Evolutionary conservation across 2,329 filamentous ascomycete genomes (phyloP).

Genomic region (Fusarium albidum): DNA sequence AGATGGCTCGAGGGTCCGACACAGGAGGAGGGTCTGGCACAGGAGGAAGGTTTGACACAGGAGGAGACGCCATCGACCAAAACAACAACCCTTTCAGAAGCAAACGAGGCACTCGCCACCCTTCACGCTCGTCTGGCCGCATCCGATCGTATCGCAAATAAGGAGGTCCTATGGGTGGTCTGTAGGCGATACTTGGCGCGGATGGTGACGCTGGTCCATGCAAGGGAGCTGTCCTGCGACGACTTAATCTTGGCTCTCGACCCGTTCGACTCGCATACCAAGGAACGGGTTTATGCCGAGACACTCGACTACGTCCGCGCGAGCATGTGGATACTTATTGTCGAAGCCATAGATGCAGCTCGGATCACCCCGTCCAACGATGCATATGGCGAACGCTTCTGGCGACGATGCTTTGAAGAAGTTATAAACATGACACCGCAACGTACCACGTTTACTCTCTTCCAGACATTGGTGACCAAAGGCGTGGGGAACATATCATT

Average conservation of each 20-base stretch:
- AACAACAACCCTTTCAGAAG: not conserved
- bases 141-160: not conserved
- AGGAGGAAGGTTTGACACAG: slow-evolving; percentile 21
- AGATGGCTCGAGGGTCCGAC: slow-evolving; percentile 38
- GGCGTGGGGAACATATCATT: not conserved
- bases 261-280: slow-evolving; percentile 24
- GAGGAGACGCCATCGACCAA: slow-evolving; percentile 7
- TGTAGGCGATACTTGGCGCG: slow-evolving; percentile 16
- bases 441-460: slow-evolving; percentile 15
- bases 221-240: slow-evolving; percentile 16
- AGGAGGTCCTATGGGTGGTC: slow-evolving; percentile 3
- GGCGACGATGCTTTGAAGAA: slow-evolving; percentile 20
- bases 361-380: slow-evolving; percentile 4
- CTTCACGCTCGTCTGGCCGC: slow-evolving; percentile 6
- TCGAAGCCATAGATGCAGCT: slow-evolving; percentile 18
- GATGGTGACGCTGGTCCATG: slow-evolving; percentile 16
- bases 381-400: slow-evolving; percentile 19
- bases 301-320: slow-evolving; percentile 20
- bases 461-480: not conserved
- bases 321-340: slow-evolving; percentile 16
- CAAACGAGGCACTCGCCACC: not conserved
- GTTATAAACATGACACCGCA: slow-evolving; percentile 22
- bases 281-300: not conserved
- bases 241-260: slow-evolving; percentile 31
- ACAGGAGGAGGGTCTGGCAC: slow-evolving; percentile 4